phyloP scores from a whole-genome alignment of 2,329 filamentous ascomycete species.

The Paecilomyces dactylethromorphus region DNA sequence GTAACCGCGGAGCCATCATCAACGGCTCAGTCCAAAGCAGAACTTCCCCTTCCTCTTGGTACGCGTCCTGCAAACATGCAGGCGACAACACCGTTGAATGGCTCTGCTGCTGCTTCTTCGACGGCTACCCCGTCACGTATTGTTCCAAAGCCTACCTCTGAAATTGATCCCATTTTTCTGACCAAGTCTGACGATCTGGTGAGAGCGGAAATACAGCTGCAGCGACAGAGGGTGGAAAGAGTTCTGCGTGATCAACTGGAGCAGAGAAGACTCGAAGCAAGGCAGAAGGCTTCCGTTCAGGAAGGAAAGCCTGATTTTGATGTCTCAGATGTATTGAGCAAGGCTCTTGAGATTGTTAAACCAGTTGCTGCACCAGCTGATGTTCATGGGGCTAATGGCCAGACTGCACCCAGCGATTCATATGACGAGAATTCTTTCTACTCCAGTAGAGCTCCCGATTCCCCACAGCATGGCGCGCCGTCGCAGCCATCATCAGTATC shows the following conservation, averaged over 20 bases:
- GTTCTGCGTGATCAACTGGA: slow-evolving; percentile 71
- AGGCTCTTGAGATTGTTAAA: slow-evolving; percentile 65
- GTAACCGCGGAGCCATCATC: slow-evolving; percentile 13
- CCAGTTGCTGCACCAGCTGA: slow-evolving; percentile 55
- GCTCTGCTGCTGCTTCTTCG: slow-evolving; percentile 13
- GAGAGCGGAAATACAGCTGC: slow-evolving; percentile 71
- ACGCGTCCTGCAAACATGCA: slow-evolving; percentile 14
- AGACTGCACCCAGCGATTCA: slow-evolving; percentile 67
- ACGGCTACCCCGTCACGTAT: slow-evolving; percentile 24
- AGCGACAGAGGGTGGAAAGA: slow-evolving; percentile 75
- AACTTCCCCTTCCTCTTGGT: slow-evolving; percentile 10
- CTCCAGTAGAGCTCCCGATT: slow-evolving; percentile 83
- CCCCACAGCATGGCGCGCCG: slow-evolving; percentile 45
- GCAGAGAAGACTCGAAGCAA: slow-evolving; percentile 46
- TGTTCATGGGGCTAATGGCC: slow-evolving; percentile 47
- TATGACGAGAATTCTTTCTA: slow-evolving; percentile 94
- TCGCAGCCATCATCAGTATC: slow-evolving; percentile 21
- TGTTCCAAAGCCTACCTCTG: slow-evolving; percentile 49
- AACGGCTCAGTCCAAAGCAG: slow-evolving; percentile 13
- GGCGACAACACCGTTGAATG: slow-evolving; percentile 11
- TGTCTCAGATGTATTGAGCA: slow-evolving; percentile 64
- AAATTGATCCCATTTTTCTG: slow-evolving; percentile 75
- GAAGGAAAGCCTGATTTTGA: slow-evolving; percentile 60
- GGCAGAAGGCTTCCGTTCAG: slow-evolving; percentile 43
- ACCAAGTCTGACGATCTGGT: slow-evolving; percentile 81